phyloP scores from a whole-genome alignment of 2,329 filamentous ascomycete species.

The Penicillium concentricum region DNA sequence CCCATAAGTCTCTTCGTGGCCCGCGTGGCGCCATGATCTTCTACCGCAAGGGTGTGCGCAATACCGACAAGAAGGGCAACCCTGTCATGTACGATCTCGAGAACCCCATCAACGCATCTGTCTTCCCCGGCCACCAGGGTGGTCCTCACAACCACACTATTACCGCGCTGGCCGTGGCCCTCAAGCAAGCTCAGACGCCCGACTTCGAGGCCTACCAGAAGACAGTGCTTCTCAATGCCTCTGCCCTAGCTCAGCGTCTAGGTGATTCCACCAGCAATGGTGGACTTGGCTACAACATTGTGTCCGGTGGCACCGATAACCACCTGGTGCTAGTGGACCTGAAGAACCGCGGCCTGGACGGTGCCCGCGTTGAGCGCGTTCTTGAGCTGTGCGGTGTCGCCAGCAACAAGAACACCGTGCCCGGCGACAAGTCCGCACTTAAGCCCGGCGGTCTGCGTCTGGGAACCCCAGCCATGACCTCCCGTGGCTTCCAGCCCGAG shows the following conservation, averaged over 20 bases:
- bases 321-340: conserved; percentile 97
- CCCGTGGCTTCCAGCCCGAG: conserved; percentile 81
- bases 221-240: conserved; percentile 88
- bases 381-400: conserved; percentile 92
- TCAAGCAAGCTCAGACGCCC: conserved; percentile 86
- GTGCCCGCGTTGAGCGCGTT: conserved; percentile 86
- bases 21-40: conserved; percentile 99
- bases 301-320: conserved; percentile 93
- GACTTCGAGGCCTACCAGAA: conserved; percentile 95
- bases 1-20: conserved; percentile 97
- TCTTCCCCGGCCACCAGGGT: conserved; percentile 98
- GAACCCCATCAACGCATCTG: conserved; percentile 95
- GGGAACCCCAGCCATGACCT: conserved; percentile 97
- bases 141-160: conserved; percentile 99
- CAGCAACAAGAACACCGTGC: conserved; percentile 99
- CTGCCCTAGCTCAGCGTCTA: conserved; percentile 73
- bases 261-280: conserved; percentile 69
- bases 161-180: conserved; percentile 88
- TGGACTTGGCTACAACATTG: conserved; percentile 84
- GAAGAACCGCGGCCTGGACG: conserved; percentile 81
- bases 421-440: conserved; percentile 89
- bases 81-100: conserved; percentile 90
- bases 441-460: conserved; percentile 91
- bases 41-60: conserved; percentile 95
- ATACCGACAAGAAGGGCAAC: conserved; percentile 88